Base-by-base conservation (phyloP, 2,329 filamentous ascomycete species). In the Monosporascus sp. region DNA sequence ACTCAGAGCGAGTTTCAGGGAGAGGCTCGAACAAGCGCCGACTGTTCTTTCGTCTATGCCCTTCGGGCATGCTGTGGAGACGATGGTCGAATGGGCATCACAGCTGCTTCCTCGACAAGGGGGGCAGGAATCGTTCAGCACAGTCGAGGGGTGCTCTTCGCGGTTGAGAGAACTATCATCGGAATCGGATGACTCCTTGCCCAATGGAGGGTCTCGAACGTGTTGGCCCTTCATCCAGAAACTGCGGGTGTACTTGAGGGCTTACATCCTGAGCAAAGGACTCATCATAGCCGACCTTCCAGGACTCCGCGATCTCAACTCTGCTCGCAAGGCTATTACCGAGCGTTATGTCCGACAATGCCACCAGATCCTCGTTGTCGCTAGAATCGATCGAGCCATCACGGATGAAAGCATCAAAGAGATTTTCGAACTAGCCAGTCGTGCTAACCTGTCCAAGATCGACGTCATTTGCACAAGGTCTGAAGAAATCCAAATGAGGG, bases 201-300 rank as follows among this genome's bases (percentile, higher is more conserved):
- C 46, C 20, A 37, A 20, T 19, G 24, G 19, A n/a, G n/a, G n/a
- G 11, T 22, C 14, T 17, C 46, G 22, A n/a, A 8, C 38, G 46
- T 37, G n/a, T 8, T 48, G 46, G 46, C 46, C 46, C 11, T 48
- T 48, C 46, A 48, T 48, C 26, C 19, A 37, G 27, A 48, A 20
- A 37, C 26, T 27, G 6, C 26, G 26, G 5, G 26, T 27, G 26
- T 27, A 27, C 26, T 27, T 27, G 26, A 27, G 7, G 26, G 55
- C 77, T 0, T 63, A 76, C 54, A 76, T 79, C 19, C 59, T 80
- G 8, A 76, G 74, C 52, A 74, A 72, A 51, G 77, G 77, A 0
- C 66, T 79, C 1, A 61, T 78, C 4, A 67, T 80, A 7, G 76
- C 76, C 0, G 77, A 80, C 53, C 69, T 80, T 19, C 76, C 77